A percentile compares a stretch with the other conserved stretches of the same genome.
These are phyloP conservation scores for Ploettnerulaceae sp. DNA, from an alignment of 2,329 filamentous ascomycete species.

Conservation along the genomic window DNA sequence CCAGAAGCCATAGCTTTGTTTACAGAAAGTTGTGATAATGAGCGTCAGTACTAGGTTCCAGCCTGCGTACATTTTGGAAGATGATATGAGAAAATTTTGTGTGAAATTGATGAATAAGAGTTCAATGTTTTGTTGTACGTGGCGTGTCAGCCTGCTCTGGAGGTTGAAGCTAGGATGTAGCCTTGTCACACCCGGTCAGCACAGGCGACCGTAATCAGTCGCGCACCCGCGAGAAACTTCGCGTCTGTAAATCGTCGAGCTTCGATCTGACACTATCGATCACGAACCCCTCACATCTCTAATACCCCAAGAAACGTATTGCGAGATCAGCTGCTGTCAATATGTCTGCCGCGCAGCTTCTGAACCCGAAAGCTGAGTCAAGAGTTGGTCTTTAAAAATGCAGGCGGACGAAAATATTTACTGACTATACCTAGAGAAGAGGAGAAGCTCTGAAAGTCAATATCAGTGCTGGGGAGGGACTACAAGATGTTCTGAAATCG, in stretches of 20 bases:
- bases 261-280: conserved; percentile 15
- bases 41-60: conserved; percentile 23
- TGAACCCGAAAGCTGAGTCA: conserved; percentile 98
- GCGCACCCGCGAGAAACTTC: conserved; percentile 15
- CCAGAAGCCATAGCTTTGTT: conserved; percentile 29
- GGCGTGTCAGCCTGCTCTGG: conserved; percentile 2
- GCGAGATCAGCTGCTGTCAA: conserved; percentile 24
- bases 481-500: conserved; percentile 90
- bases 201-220: neutral
- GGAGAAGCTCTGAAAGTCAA: conserved; percentile 96
- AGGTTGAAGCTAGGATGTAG: too few species aligned
- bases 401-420: conserved; percentile 25
- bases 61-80: conserved; percentile 26
- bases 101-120: neutral
- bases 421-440: conserved; percentile 61
- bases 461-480: conserved; percentile 91
- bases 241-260: conserved; percentile 20
- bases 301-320: conserved; percentile 11
- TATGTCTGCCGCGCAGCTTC: conserved; percentile 97
- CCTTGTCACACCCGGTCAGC: too few species aligned
- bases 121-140: neutral
- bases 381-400: conserved; percentile 57
- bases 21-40: conserved; percentile 20
- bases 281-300: conserved; percentile 8
- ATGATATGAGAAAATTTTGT: neutral